Conservation (phyloP, 768 basidiomycete species). For the Pholiota molesta region DNA sequence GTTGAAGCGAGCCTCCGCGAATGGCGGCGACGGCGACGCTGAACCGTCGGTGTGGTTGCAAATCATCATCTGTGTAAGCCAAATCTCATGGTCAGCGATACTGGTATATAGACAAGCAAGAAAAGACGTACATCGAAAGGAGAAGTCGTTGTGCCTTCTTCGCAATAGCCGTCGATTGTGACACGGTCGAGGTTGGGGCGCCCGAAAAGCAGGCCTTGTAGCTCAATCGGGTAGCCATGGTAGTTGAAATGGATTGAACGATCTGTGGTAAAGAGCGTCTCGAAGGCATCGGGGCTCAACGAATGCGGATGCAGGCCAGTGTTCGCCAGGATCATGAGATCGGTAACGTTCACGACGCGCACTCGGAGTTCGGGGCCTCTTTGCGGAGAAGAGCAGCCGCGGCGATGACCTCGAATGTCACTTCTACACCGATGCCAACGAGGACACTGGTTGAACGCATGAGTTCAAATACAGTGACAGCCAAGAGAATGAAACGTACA, state of each 20-base stretch:
- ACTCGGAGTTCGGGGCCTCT: conserved; percentile 71
- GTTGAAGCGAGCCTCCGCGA: conserved; percentile 55
- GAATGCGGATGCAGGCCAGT: conserved; percentile 79
- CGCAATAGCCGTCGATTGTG: conserved; percentile 64
- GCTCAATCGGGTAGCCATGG: conserved; percentile 78
- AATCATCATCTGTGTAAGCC: conserved; percentile 65
- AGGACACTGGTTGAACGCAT: conserved; percentile 59
- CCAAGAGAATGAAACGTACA: conserved; percentile 42
- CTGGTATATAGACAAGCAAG: neutral
- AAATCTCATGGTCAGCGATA: neutral
- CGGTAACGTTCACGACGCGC: conserved; percentile 88
- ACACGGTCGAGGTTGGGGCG: conserved; percentile 51
- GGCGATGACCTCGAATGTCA: conserved; percentile 88
- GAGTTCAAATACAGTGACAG: conserved; percentile 6
- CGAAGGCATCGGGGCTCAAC: conserved; percentile 61
- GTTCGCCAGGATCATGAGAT: conserved; percentile 80
- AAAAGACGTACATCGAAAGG: conserved; percentile 72
- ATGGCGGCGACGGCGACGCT: conserved; percentile 66
- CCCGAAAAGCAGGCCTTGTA: conserved; percentile 67
- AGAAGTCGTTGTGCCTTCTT: conserved; percentile 81
- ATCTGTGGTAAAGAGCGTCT: conserved; percentile 72
- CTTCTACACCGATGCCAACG: conserved; percentile 86
- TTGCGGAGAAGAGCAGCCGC: conserved; percentile 81
- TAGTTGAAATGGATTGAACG: conserved; percentile 79
- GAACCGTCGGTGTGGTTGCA: conserved; percentile 71